Base-by-base conservation (phyloP, 2,329 filamentous ascomycete genomes). In the Nothophoma quercina region DNA sequence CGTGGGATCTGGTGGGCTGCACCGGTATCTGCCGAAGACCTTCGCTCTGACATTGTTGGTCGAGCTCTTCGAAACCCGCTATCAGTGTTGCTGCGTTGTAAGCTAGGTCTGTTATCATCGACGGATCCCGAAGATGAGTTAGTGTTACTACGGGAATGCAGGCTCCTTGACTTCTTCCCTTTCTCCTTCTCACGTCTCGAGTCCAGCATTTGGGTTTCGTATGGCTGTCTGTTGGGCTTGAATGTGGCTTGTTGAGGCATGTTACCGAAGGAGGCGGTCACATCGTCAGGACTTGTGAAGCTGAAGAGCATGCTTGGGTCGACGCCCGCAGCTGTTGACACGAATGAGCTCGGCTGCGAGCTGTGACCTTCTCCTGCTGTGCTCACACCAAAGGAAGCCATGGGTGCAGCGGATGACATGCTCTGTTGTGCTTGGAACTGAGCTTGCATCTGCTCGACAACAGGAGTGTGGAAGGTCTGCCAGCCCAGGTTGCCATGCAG, bases 241-340 rank as follows among this genome's bases (percentile, higher is more conserved):
- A 58, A 51, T 16, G 28, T 56, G 7, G 53, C 57, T 41, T 61
- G 63, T 21, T 64, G 66, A 23, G 58, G 59, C 34, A 68, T 62
- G 13, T 39, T 65, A 25, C 62, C 63, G 50, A 73, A 72, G 2
- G 70, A 73, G 13, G 62, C 45, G 19, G 56, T 52, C 34, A 66
- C 59, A 13, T 66, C 63, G 29, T 67, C 63, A 28, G 64, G 62
- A 41, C 56, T 65, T 12, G 70, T 69, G 46, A 77, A 77, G 56
- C 77, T 77, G 54, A 78, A 76, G 3, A 79, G 62, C 64, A 82
- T 72, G 38, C 71, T 81, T 12, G 80, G 79, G 57, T 83, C 74
- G 8, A 82, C 78, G 23, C 75, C 73, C 15, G 73, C 68, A 18
- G 75, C 70, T 5, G 71, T 71, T 15, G 72, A 66, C 15, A 69